Evolutionary conservation across 495 filamentous ascomycete species (phyloP), one percentile per base, ranked within the genome.

Genomic region (Daldinia decipiens): DNA sequence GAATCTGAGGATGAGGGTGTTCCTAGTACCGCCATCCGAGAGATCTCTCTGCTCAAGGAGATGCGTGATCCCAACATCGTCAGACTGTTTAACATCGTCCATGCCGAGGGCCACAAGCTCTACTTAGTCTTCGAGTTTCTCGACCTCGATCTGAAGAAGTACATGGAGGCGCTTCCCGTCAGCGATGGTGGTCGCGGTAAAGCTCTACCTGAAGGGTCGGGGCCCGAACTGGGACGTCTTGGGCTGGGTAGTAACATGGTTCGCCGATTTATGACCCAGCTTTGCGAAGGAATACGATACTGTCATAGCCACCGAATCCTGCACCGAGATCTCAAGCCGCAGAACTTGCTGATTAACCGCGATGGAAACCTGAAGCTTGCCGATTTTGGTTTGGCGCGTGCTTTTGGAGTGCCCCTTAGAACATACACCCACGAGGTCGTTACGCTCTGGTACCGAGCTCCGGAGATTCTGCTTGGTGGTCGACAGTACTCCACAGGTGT

Each of bases 361-460:
- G 93, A 98, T 9, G 95, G 96, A 57, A 98, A 98, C 79, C 82
- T 99, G 66, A 99, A 99, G 84, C 82, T 99, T 72, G 95, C 94
- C 43, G 95, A 99, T 86, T 99, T 99, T 77, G 95, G 95, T 78
- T 84, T 99, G 73, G 95, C 95, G 2, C 88, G 95, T 74, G 96
- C 96, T 4, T 98, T 99, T 76, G 95, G 95, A 79, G 95, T 98
- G 34, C 95, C 95, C 0, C 86, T 98, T 72, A 86, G 96, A 71
- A 99, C 96, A 34, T 98, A 98, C 78, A 99, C 95, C 59, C 95
- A 99, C 79, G 96, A 98, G 86, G 95, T 99, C 62, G 95, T 99
- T 59, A 99, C 95, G 0, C 87, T 99, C 59, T 99, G 95, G 95
- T 98, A 98, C 78, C 92, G 96, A 57, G 87, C 95, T n/a, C 95